Evolutionary conservation across 176 grass and related monocot genomes (phyloP).

Genomic region (Ensete ventricosum): DNA sequence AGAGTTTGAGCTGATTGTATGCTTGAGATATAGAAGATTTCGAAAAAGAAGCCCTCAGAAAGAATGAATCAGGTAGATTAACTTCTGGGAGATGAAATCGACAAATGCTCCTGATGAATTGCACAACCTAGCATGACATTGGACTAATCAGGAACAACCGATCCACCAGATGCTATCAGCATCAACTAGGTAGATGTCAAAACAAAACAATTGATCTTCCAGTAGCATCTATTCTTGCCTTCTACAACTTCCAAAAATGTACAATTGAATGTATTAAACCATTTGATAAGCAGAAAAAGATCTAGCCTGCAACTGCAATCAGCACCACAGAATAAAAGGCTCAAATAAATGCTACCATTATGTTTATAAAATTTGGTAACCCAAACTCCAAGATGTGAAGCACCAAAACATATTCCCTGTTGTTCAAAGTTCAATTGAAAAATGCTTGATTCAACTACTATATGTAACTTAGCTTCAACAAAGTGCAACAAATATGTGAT

Average conservation of each 20-base stretch:
- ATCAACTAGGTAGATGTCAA: not conserved
- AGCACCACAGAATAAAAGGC: no score
- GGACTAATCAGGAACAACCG: not conserved
- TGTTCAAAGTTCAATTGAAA: no score
- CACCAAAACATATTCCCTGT: no score
- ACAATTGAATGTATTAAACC: no score
- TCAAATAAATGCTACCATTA: no score
- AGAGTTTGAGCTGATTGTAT: slow-evolving; percentile 43
- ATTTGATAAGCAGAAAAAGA: no score
- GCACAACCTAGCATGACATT: slow-evolving; percentile 34
- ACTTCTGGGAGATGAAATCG: slow-evolving; percentile 24
- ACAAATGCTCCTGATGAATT: slow-evolving; percentile 42
- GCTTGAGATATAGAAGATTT: slow-evolving; percentile 42
- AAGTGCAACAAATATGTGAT: no score
- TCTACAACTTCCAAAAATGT: not conserved
- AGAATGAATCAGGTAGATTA: slow-evolving; percentile 52
- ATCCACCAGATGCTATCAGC: not conserved
- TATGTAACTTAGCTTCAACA: no score
- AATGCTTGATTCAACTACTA: no score
- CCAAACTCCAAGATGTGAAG: no score
- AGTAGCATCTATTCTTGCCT: not conserved
- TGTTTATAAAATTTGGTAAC: no score
- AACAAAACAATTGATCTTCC: not conserved
- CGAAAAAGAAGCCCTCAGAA: slow-evolving; percentile 67
- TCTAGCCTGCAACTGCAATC: no score